Conservation (phyloP, 495 filamentous ascomycete genomes). For the Penicillium odoratum region DNA sequence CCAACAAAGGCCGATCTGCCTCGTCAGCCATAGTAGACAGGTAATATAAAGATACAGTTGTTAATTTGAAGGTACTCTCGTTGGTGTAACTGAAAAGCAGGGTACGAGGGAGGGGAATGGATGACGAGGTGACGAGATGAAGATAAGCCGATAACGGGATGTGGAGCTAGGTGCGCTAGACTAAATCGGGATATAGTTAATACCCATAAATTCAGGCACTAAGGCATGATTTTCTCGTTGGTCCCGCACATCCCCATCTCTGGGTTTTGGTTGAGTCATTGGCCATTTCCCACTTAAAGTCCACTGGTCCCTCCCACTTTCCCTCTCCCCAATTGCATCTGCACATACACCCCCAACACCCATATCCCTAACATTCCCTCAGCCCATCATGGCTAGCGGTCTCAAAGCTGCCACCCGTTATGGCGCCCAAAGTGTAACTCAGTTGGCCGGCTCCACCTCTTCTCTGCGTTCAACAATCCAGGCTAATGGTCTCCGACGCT, state of each 20-base stretch:
- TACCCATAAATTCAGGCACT: background rate
- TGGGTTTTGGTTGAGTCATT: slow-evolving; percentile 7
- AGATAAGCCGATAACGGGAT: slow-evolving; percentile 6
- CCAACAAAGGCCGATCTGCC: slow-evolving; percentile 33
- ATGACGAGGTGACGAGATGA: slow-evolving; percentile 1
- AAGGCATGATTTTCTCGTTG: background rate
- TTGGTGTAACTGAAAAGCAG: background rate
- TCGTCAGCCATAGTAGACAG: slow-evolving; percentile 38
- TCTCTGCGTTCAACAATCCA: slow-evolving; percentile 34
- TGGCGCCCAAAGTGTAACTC: slow-evolving; percentile 35
- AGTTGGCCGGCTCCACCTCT: slow-evolving; percentile 34
- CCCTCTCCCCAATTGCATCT: slow-evolving; percentile 17
- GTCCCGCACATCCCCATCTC: slow-evolving; percentile 3
- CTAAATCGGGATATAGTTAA: background rate
- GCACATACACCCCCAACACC: slow-evolving; percentile 2
- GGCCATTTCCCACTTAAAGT: slow-evolving; percentile 1
- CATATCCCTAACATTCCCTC: slow-evolving; percentile 5
- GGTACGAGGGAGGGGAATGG: background rate
- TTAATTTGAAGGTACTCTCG: background rate
- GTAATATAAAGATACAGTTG: background rate
- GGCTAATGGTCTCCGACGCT: slow-evolving; percentile 38
- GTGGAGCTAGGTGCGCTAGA: background rate
- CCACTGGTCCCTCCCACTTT: slow-evolving; percentile 12
- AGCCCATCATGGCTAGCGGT: slow-evolving; percentile 36
- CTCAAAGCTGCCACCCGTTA: slow-evolving; percentile 58